Conservation (phyloP, 495 filamentous ascomycete genomes). For the Neurospora sp. region DNA sequence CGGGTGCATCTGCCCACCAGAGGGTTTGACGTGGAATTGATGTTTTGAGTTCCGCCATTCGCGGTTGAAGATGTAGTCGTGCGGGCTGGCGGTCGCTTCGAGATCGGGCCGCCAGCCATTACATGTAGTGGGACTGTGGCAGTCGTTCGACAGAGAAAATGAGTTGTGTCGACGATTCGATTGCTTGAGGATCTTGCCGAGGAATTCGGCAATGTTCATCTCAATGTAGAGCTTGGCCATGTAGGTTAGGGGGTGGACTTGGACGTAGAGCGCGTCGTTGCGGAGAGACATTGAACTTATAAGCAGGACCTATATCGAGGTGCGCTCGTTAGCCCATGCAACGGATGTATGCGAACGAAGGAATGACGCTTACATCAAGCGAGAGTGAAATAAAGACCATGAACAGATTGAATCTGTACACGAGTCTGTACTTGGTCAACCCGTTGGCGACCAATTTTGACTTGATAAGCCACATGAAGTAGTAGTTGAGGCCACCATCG, state of each 20-base stretch:
- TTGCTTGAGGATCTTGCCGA: constrained; percentile 25
- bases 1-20: constrained; percentile 9
- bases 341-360: neutral
- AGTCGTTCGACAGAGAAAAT: neutral
- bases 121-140: neutral
- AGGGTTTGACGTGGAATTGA: neutral
- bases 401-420: constrained; percentile 41
- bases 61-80: neutral
- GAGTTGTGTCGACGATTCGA: neutral
- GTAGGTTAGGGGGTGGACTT: constrained; percentile 42
- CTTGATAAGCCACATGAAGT: constrained; percentile 39
- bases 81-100: neutral
- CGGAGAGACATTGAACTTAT: constrained; percentile 23
- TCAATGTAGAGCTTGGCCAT: constrained; percentile 44
- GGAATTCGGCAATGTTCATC: constrained; percentile 43
- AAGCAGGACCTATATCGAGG: constrained; percentile 9
- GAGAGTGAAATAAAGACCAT: constrained; percentile 39
- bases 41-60: constrained; percentile 3
- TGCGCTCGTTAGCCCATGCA: neutral
- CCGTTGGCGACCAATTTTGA: constrained; percentile 36
- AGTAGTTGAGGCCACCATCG: constrained; percentile 36
- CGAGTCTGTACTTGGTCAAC: constrained; percentile 36
- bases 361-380: constrained; percentile 31
- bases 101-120: neutral
- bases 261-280: constrained; percentile 31